Conservation (phyloP, 352 stramenopile species). For the Peronosclerospora sorghi region DNA sequence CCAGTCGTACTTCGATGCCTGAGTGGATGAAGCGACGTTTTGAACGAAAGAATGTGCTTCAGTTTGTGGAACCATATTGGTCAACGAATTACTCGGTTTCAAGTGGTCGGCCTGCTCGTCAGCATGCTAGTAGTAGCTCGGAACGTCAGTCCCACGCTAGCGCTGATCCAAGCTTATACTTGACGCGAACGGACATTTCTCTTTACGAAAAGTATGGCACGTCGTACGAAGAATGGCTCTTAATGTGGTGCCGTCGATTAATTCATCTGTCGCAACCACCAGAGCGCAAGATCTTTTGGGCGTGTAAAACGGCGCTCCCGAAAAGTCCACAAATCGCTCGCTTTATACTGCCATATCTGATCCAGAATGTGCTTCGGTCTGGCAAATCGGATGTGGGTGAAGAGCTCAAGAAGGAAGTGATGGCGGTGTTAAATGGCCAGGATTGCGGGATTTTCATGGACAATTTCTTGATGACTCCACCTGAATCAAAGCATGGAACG, state of each 20-base stretch:
- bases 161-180: slow-evolving; percentile 13
- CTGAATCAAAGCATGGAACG: slow-evolving; percentile 18
- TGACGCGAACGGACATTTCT: slow-evolving; percentile 28
- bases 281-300: slow-evolving; percentile 75
- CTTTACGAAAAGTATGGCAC: slow-evolving; percentile 70
- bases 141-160: slow-evolving; percentile 10
- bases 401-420: slow-evolving; percentile 72
- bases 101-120: slow-evolving; percentile 12
- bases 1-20: slow-evolving; percentile 30
- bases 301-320: slow-evolving; percentile 45
- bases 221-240: slow-evolving; percentile 78
- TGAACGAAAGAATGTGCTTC: slow-evolving; percentile 71
- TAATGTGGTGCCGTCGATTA: slow-evolving; percentile 62
- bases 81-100: slow-evolving; percentile 68
- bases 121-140: slow-evolving; percentile 3
- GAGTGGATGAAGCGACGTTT: slow-evolving; percentile 82
- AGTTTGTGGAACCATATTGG: slow-evolving; percentile 86
- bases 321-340: slow-evolving; percentile 65
- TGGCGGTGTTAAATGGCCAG: slow-evolving; percentile 69
- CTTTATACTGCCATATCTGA: slow-evolving; percentile 76
- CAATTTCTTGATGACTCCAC: slow-evolving; percentile 25
- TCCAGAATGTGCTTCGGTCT: slow-evolving; percentile 77
- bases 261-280: slow-evolving; percentile 72
- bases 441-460: slow-evolving; percentile 47
- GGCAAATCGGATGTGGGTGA: slow-evolving; percentile 45